Evolutionary conservation across 345 rosid genomes (phyloP), one percentile per base, ranked within the genome.

Genomic region (Salix suchowensis): DNA sequence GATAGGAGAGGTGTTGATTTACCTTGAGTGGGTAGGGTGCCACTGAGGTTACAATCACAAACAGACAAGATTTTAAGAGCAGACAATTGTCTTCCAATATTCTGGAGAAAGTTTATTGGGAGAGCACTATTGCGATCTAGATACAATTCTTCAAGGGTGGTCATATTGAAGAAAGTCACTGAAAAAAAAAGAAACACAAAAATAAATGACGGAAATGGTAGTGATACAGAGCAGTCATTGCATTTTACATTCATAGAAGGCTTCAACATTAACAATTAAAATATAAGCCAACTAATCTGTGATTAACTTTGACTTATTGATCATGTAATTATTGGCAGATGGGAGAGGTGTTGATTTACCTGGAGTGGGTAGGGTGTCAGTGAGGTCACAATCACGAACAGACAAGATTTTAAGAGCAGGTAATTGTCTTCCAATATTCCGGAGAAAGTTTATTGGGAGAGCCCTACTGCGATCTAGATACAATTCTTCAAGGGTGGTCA

Each of bases 401-500:
- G n/a, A n/a, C n/a, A n/a, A n/a, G n/a, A n/a, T n/a, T n/a, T n/a
- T n/a, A n/a, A n/a, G n/a, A n/a, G n/a, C n/a, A n/a, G n/a, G n/a
- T n/a, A n/a, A n/a, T n/a, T n/a, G n/a, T n/a, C n/a, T n/a, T n/a
- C n/a, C n/a, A n/a, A n/a, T n/a, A n/a, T n/a, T n/a, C n/a, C n/a
- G n/a, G n/a, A n/a, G n/a, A n/a, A 24, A 24, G 26, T 24, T 24
- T 24, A 24, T 24, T 24, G 26, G 26, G 3, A n/a, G 14, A 24
- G 10, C 1, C n/a, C n/a, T n/a, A 60, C 3, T 23, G 0, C 4
- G 0, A 8, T 7, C 11, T 1, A 23, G 14, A 1, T 10, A 6
- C 13, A 60, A 23, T 1, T 21, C 28, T 24, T 60, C 65, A 2
- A 60, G 28, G 65, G 10, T 60, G 11, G 13, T 60, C 30, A 0